Evolutionary conservation across 108 stramenopile genomes (phyloP), one percentile per base, ranked within the genome.

Genomic region (Nannochloropsis oceanica): DNA sequence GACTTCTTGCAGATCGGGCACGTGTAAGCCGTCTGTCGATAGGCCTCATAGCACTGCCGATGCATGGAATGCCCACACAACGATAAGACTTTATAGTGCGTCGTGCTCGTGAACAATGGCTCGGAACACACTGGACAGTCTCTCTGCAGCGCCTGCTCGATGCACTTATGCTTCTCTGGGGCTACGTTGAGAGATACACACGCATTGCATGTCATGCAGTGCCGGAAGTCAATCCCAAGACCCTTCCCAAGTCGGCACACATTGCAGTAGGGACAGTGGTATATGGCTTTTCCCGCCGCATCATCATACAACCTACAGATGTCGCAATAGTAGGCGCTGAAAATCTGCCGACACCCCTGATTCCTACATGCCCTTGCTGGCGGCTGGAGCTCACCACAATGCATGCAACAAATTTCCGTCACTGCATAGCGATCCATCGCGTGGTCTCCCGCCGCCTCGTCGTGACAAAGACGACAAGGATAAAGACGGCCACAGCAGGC

Each of bases 201-300:
- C 13, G 96, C 95, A 92, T 98, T 98, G 91, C 97, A 98, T 13
- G 94, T 93, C 97, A 98, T 97, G 91, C 97, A 98, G 86, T 98
- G 97, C 42, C 94, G 93, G 91, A 93, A 97, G 84, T 98, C 97
- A 46, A 95, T 93, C 9, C 96, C 96, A 20, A 98, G 92, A 24
- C 97, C 96, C 80, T 92, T 87, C 12, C 97, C 97, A 79, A 93
- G 89, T 80, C 96, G 91, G 84, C 97, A 98, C 0, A 95, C 94
- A 85, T 98, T 97, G 91, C 97, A 96, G 91, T 90, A 98, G 8
- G 95, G 97, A 87, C 97, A 98, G 87, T 98, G 97, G 85, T 95
- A 98, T 50, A 90, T 91, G 27, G 79, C 86, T 83, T 86, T 89
- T 2, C 11, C 44, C 1, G 93, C 89, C 0, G 91, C 87, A 84